Percentiles rank a stretch among this genome's conserved stretches.
Conservation (phyloP, 495 filamentous ascomycete species). For the Lophiotrema nucula region DNA sequence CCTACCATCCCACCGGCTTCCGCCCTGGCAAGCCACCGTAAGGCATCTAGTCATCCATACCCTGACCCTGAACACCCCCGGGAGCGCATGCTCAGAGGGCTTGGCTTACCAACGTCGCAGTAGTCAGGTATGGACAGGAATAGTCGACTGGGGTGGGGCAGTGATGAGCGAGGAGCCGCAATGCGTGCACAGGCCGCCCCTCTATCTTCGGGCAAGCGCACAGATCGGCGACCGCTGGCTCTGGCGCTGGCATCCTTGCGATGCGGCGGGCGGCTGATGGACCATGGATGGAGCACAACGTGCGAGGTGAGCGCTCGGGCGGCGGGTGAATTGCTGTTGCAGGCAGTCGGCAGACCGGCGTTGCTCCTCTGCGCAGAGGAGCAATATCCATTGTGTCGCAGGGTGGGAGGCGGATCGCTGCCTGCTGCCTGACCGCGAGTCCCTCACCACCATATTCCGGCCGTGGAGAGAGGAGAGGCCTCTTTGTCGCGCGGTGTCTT, state of each 20-base stretch:
- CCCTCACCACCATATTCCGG: not conserved
- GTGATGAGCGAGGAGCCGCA: constrained; percentile 23
- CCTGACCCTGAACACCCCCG: not conserved
- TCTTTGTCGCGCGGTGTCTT: not conserved
- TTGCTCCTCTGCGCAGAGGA: not conserved
- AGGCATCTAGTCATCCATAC: constrained; percentile 26
- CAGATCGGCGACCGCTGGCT: not conserved
- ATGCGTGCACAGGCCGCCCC: not conserved
- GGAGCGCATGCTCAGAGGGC: too few relatives aligned
- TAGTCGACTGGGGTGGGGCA: constrained; percentile 11
- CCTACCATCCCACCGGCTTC: constrained; percentile 4
- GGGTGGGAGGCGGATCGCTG: not conserved
- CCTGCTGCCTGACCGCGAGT: not conserved
- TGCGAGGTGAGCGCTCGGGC: not conserved
- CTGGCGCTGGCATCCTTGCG: too few relatives aligned
- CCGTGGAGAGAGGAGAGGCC: not conserved
- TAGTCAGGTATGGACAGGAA: not conserved
- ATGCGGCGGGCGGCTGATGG: constrained; percentile 9
- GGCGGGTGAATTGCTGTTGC: not conserved
- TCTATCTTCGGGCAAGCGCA: not conserved
- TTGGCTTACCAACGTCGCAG: too few relatives aligned
- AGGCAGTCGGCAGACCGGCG: not conserved
- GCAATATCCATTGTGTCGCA: not conserved
- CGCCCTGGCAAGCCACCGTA: constrained; percentile 9
- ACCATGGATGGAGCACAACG: not conserved